Evolutionary conservation across 2,329 filamentous ascomycete species (phyloP).

Genomic region (Onygenales sp.): DNA sequence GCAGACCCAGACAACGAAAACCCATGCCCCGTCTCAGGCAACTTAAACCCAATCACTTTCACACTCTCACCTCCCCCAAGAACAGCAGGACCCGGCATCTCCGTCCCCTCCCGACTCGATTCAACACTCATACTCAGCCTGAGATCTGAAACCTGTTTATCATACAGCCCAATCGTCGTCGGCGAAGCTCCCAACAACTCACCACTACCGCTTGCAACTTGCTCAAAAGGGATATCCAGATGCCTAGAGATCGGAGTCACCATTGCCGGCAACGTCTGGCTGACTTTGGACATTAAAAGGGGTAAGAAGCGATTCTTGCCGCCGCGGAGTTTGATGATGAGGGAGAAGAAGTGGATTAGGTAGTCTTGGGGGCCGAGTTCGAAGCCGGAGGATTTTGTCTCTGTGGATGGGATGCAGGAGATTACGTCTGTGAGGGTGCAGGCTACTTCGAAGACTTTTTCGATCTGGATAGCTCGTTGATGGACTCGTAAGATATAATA

Average conservation of each 20-base stretch:
- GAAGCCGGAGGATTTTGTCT: slow-evolving; percentile 53
- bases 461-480: slow-evolving; percentile 42
- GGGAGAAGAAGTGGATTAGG: slow-evolving; percentile 57
- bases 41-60: not conserved
- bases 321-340: slow-evolving; percentile 61
- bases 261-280: slow-evolving; percentile 53
- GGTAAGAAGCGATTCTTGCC: slow-evolving; percentile 70
- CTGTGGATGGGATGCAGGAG: slow-evolving; percentile 51
- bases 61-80: not conserved
- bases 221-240: slow-evolving; percentile 3
- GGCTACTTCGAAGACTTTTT: slow-evolving; percentile 70
- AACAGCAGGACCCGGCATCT: no score
- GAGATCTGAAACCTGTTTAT: not conserved
- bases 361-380: slow-evolving; percentile 61
- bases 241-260: slow-evolving; percentile 13
- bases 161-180: not conserved
- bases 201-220: no score
- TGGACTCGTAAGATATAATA: not conserved
- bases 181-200: not conserved
- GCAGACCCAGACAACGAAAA: not conserved
- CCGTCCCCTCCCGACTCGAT: not conserved
- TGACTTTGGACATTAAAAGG: slow-evolving; percentile 64
- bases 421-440: slow-evolving; percentile 66
- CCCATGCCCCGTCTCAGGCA: not conserved
- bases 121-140: not conserved